Evolutionary conservation across 2,329 filamentous ascomycete genomes (phyloP).

Genomic region (Byssoonygena ceratinophila): DNA sequence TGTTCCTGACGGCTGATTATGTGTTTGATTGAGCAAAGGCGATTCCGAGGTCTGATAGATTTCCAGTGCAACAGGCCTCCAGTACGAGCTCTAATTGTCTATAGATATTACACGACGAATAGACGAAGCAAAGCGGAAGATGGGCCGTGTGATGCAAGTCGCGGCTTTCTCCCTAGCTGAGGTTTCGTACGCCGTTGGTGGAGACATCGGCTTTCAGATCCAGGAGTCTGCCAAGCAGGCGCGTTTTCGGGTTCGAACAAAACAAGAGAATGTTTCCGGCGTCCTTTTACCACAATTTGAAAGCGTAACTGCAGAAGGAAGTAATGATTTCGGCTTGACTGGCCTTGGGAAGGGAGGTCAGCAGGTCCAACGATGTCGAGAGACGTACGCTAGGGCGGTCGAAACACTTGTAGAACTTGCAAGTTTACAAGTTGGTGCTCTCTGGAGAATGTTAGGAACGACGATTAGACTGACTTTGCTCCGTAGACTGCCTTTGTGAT

Average conservation of each 20-base stretch:
- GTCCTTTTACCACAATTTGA: slow-evolving; percentile 91
- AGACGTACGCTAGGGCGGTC: slow-evolving; percentile 91
- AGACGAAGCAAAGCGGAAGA: slow-evolving; percentile 97
- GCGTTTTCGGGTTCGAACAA: slow-evolving; percentile 83
- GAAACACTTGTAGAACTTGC: slow-evolving; percentile 92
- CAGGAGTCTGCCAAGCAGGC: slow-evolving; percentile 91
- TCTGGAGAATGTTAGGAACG: not conserved
- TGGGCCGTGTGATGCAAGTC: slow-evolving; percentile 98
- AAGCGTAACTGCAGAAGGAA: slow-evolving; percentile 75
- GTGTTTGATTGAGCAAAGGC: slow-evolving; percentile 46
- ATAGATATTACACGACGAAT: slow-evolving; percentile 91
- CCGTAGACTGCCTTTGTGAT: slow-evolving; percentile 85
- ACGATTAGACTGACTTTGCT: slow-evolving; percentile 15
- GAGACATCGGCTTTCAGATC: slow-evolving; percentile 92
- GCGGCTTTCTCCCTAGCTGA: slow-evolving; percentile 95
- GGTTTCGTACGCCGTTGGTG: slow-evolving; percentile 92
- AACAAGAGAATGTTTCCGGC: slow-evolving; percentile 97
- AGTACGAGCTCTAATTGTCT: slow-evolving; percentile 15
- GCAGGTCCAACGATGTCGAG: slow-evolving; percentile 86
- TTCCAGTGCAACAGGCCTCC: not conserved
- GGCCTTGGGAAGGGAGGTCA: slow-evolving; percentile 94
- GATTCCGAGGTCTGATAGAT: slow-evolving; percentile 63
- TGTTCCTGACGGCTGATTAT: slow-evolving; percentile 19
- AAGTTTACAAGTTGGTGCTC: slow-evolving; percentile 58
- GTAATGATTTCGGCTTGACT: slow-evolving; percentile 92